Base-by-base conservation (phyloP, 2,329 filamentous ascomycete species). In the Neurospora sp. region DNA sequence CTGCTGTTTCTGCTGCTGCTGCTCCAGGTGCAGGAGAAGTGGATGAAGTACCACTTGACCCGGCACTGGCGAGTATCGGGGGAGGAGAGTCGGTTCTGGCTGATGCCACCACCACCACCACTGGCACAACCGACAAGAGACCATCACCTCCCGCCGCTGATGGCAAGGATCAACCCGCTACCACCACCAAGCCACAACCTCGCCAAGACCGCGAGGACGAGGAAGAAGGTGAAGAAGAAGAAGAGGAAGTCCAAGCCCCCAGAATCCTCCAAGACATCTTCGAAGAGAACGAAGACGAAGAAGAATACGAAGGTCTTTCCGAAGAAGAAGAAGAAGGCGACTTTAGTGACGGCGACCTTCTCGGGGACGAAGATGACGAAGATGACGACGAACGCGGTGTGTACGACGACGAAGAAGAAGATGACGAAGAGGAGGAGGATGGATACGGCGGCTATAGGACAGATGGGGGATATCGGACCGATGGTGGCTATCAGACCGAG, bases 1-100 rank as follows among this genome's bases (percentile, higher is more conserved):
- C 76, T 76, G 19, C 70, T 67, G 37, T 52, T 19, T 28, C 39
- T 23, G 23, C 70, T 39, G 69, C 38, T 57, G 23, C 12, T 57
- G 12, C 12, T 28, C 23, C 52, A 57, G 8, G 15, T 10, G 17
- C 23, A 15, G 52, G 17, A 57, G 23, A 57, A 57, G 23, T 15
- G 6, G 52, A 57, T 57, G 23, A 57, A 8, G 52, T 57, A 33
- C 52, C 23, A 15, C 52, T 57, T 33, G 52, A 57, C 23, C 52
- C 52, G 6, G 52, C 52, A 17, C 12, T 57, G 15, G 52, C 52
- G 11, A 57, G 23, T 17, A 57, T 57, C 23, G 52, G 52, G 6
- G 11, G 52, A 6, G 11, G 12, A 6, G 52, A 57, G 2, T 28
- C 52, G 4, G 11, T 23, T 4, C 52, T 1, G 6, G 46, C 6